Conservation (phyloP, 192 early-diverging fungal genomes). For the Coemansia sp. region DNA sequence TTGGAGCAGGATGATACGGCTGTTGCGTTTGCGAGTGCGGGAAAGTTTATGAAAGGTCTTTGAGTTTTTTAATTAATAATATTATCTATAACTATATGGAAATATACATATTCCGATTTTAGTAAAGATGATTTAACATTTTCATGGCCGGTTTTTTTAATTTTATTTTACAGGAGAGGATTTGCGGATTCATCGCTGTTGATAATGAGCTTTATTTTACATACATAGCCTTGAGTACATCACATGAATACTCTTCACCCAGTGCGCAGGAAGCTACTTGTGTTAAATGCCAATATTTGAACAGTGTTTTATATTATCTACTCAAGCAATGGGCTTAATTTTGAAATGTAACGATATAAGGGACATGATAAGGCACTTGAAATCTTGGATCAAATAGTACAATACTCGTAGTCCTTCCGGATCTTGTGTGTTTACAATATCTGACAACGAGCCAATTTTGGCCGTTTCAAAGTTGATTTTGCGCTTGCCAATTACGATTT, state of each 20-base stretch:
- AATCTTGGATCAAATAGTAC: conserved; percentile 98
- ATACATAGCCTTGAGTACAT: no score
- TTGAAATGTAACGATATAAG: conserved; percentile 97
- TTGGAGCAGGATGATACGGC: conserved; percentile 19
- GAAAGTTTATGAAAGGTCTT: conserved; percentile 32
- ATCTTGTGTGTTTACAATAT: conserved; percentile 87
- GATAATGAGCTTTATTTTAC: no score
- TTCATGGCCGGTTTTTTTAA: no score
- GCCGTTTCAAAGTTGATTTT: conserved; percentile 82
- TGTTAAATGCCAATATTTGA: no score
- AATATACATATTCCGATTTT: no score
- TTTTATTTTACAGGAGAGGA: no score
- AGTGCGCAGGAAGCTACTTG: no score
- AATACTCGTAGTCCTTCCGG: conserved; percentile 93
- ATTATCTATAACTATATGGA: no score
- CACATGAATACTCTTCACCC: no score
- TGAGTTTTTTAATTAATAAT: background rate
- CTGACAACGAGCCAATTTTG: conserved; percentile 90
- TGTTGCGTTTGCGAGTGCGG: conserved; percentile 26
- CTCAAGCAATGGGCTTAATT: conserved; percentile 53
- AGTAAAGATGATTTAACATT: no score
- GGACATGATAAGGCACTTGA: conserved; percentile 95
- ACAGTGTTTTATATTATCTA: background rate
- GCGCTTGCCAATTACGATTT: conserved; percentile 87
- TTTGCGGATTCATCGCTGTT: no score